Conservation (phyloP, 2,329 filamentous ascomycete species). For the Botrytis medusae region DNA sequence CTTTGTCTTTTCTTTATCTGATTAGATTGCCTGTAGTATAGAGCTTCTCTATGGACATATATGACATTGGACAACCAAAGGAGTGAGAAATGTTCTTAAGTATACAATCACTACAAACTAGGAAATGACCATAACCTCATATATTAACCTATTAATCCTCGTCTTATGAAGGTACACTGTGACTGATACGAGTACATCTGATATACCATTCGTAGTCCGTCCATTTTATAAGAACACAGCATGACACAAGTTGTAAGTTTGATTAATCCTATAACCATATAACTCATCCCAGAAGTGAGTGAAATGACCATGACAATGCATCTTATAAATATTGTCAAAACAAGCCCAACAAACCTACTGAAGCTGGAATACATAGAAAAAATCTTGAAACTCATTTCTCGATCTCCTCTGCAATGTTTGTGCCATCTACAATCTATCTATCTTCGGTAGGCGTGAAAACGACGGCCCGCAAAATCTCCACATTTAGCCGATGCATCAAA, state of each 20-base stretch:
- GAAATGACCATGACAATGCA: background rate
- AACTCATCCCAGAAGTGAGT: background rate
- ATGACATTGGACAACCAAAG: background rate
- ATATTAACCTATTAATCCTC: too few relatives aligned
- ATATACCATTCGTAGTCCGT: rapidly evolving
- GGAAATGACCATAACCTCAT: too few relatives aligned
- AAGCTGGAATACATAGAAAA: background rate
- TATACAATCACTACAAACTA: background rate
- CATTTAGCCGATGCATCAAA: background rate
- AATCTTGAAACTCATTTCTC: background rate
- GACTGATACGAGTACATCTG: background rate
- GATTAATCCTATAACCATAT: background rate
- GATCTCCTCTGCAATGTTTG: too few relatives aligned
- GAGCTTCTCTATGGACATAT: rapidly evolving
- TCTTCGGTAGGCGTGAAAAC: background rate
- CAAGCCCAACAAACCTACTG: background rate
- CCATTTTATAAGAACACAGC: background rate
- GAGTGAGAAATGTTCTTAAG: background rate
- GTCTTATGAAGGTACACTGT: too few relatives aligned
- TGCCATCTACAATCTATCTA: too few relatives aligned
- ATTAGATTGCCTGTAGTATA: background rate
- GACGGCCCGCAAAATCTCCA: background rate
- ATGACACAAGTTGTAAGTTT: background rate
- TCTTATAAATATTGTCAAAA: background rate
- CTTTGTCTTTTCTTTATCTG: background rate